Evolutionary conservation across 2,329 filamentous ascomycete genomes (phyloP).

Genomic region (Calonectria multiphialidica): DNA sequence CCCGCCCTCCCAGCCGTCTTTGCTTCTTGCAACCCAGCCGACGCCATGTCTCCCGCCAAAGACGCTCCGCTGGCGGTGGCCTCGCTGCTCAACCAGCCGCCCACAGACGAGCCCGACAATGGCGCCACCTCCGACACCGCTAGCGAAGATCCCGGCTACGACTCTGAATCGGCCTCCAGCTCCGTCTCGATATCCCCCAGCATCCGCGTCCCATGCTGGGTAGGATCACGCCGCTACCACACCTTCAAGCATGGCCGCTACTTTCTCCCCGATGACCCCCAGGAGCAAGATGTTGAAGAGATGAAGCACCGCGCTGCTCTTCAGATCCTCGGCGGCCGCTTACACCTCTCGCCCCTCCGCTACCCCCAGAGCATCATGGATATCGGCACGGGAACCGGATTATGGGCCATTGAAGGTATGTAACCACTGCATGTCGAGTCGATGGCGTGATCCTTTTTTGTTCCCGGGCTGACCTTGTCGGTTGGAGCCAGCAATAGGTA

Average conservation of each 20-base stretch:
- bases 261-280: constrained; percentile 54
- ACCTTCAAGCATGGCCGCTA: constrained; percentile 52
- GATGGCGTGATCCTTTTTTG: background rate
- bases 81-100: background rate
- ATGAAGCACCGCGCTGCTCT: constrained; percentile 53
- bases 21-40: background rate
- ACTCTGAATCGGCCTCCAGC: background rate
- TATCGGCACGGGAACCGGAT: constrained; percentile 49
- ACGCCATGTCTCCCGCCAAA: constrained; percentile 7
- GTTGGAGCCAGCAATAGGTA: constrained; percentile 47
- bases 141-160: background rate
- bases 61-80: background rate
- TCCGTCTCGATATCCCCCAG: constrained; percentile 28
- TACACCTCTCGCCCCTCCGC: constrained; percentile 57
- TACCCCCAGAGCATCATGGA: constrained; percentile 51
- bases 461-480: background rate
- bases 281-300: constrained; percentile 56
- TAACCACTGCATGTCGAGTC: background rate
- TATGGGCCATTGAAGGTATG: constrained; percentile 59
- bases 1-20: constrained; percentile 2
- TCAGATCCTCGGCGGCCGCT: constrained; percentile 46
- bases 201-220: constrained; percentile 51
- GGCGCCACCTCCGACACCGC: background rate
- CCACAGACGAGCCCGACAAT: background rate
- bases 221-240: constrained; percentile 55